These are phyloP conservation scores for Calonectria crousiana DNA, from an alignment of 2,329 filamentous ascomycete species.

Conservation along the genomic window DNA sequence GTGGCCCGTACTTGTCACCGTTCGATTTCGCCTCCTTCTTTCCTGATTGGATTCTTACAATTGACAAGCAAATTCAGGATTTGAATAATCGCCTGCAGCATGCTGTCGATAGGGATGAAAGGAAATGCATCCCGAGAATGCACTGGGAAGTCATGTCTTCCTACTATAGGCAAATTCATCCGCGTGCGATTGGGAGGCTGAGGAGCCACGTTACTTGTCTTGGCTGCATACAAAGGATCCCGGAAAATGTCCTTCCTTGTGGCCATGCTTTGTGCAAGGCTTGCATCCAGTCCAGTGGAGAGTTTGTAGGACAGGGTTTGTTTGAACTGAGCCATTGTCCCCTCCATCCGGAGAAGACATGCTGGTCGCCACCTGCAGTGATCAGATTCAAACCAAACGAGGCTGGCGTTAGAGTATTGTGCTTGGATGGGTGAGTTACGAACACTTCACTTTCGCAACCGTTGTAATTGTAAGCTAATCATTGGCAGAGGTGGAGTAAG, in stretches of 20 bases:
- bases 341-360: background rate
- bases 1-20: background rate
- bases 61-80: background rate
- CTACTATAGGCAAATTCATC: background rate
- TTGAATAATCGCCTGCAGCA: background rate
- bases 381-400: conserved; percentile 17
- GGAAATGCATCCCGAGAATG: background rate
- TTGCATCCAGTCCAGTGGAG: conserved; percentile 11
- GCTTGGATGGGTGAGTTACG: conserved; percentile 11
- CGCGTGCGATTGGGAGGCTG: background rate
- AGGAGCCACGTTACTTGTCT: conserved; percentile 17
- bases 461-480: background rate
- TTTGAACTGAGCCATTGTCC: background rate
- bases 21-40: background rate
- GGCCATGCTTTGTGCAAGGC: conserved; percentile 15
- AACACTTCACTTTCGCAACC: too few species aligned
- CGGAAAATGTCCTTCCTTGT: conserved; percentile 17
- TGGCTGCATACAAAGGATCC: conserved; percentile 10
- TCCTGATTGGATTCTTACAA: background rate
- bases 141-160: conserved; percentile 8
- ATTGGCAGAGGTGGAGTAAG: conserved; percentile 8
- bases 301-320: background rate
- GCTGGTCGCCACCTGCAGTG: background rate
- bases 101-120: background rate
- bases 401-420: conserved; percentile 14